Conservation (phyloP, 495 filamentous ascomycete species). For the Neurospora sp. region DNA sequence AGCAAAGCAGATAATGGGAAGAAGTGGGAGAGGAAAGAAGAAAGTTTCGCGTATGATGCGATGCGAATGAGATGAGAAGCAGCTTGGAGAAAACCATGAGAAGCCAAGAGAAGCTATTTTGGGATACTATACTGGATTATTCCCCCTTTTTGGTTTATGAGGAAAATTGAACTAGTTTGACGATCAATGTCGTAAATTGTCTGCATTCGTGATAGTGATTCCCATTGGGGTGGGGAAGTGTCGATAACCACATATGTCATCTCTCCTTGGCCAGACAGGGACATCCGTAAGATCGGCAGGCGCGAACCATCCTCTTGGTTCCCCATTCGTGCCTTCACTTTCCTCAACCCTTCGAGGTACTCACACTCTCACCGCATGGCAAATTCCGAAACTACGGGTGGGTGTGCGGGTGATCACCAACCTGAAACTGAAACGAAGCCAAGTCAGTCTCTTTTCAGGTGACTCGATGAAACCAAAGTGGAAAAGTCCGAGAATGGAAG, state of each 20-base stretch:
- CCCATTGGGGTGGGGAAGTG: not conserved
- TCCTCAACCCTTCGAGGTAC: not conserved
- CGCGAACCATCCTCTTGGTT: not conserved
- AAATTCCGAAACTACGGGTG: not conserved
- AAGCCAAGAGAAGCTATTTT: not conserved
- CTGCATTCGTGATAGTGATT: no score
- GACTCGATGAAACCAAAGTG: not conserved
- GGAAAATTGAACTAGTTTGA: not conserved
- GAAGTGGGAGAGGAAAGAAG: not conserved
- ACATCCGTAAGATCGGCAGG: not conserved
- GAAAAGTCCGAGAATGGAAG: not conserved
- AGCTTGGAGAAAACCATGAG: not conserved
- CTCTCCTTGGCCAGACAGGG: not conserved
- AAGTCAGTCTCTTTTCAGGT: not conserved
- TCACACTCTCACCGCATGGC: not conserved
- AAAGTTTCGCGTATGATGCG: not conserved
- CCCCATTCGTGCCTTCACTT: not conserved
- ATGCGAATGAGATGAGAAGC: not conserved
- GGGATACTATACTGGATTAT: not conserved
- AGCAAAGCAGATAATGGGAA: no score
- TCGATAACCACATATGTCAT: not conserved
- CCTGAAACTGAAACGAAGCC: not conserved
- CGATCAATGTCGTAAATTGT: not conserved
- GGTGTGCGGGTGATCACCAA: not conserved
- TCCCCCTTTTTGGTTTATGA: not conserved